Evolutionary conservation across 805 yeast genomes (phyloP), one percentile per base, ranked within the genome.

Genomic region (Isabelozyma pseudorhagii): DNA sequence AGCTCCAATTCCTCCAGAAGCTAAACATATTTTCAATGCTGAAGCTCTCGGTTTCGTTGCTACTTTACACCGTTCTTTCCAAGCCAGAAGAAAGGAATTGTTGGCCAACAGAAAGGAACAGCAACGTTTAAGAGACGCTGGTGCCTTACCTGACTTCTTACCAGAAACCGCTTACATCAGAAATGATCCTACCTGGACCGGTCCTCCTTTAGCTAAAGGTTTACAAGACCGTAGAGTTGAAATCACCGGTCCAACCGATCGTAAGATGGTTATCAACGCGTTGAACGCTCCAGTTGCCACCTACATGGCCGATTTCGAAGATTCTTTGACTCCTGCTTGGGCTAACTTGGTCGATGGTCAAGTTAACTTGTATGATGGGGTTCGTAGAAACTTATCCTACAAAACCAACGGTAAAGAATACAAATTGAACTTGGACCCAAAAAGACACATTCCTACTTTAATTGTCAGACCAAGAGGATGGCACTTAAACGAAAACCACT

Each of bases 401-500:
- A 59, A 57, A 18, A 56, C 77, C 58, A 70, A 77, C 61, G 75
- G 75, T 54, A 67, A 83, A 73, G 60, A 60, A 48, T 75, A 76
- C 60, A 60, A 63, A 52, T 72, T 76, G 60, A 69, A 77, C 59
- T 69, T 62, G 60, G 73, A 72, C 52, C 74, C 74, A 49, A 79
- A 76, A 48, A 77, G 78, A 64, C 84, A 84, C 62, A 75, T 85
- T 46, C 93, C 93, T 53, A 87, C 91, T 42, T 71, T 87, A 65
- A 85, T 87, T 65, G 91, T 87, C 49, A 81, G 96, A 74, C 96
- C 96, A 63, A 80, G 96, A 74, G 94, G 96, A 46, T 87, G 93
- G 92, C 96, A 87, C 67, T 78, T 87, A 80, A 83, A 75, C 36
- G 96, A 87, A 64, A 78, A 79, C 65, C 96, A 87, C 62, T 74